These are phyloP conservation scores for Papiliotrema fonsecae DNA, from an alignment of 1,284 basidiomycete species.

Conservation along the genomic window DNA sequence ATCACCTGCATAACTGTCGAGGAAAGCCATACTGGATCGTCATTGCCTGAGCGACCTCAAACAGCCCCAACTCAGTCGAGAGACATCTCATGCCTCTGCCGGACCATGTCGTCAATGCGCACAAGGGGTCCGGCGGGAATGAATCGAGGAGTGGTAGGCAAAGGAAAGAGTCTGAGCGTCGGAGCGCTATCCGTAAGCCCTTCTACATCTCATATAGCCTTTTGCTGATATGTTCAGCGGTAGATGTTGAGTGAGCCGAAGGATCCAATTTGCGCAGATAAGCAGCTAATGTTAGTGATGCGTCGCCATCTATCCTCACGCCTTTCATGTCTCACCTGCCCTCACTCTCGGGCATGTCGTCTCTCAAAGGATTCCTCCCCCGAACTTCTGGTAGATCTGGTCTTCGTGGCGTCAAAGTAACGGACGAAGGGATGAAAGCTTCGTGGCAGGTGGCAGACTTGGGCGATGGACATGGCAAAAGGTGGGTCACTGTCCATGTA, in stretches of 20 bases:
- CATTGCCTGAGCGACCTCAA: background rate
- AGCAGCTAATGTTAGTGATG: conserved; percentile 15
- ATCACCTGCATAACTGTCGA: too few relatives aligned
- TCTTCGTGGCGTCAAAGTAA: conserved; percentile 6
- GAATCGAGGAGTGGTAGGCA: conserved; percentile 5
- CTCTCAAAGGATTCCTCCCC: conserved; percentile 28
- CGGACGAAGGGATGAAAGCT: background rate
- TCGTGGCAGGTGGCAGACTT: conserved; percentile 34
- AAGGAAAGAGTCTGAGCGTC: background rate
- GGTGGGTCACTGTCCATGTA: background rate
- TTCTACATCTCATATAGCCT: background rate
- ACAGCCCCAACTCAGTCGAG: background rate
- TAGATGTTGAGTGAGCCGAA: conserved; percentile 7
- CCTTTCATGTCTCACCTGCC: conserved; percentile 31
- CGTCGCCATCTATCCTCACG: conserved; percentile 20
- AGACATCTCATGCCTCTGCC: conserved; percentile 18
- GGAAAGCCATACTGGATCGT: too few relatives aligned
- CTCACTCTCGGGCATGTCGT: conserved; percentile 18
- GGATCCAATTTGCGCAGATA: background rate
- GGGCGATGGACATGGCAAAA: conserved; percentile 1
- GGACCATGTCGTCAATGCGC: conserved; percentile 19
- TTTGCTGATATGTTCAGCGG: conserved; percentile 4
- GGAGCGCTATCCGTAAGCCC: conserved; percentile 5
- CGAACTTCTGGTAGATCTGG: too few relatives aligned
- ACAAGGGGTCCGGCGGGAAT: conserved; percentile 3